A percentile compares a stretch with the other conserved stretches of the same genome.
Conservation (phyloP, 2,329 filamentous ascomycete genomes). For the Alternaria incomplexa region DNA sequence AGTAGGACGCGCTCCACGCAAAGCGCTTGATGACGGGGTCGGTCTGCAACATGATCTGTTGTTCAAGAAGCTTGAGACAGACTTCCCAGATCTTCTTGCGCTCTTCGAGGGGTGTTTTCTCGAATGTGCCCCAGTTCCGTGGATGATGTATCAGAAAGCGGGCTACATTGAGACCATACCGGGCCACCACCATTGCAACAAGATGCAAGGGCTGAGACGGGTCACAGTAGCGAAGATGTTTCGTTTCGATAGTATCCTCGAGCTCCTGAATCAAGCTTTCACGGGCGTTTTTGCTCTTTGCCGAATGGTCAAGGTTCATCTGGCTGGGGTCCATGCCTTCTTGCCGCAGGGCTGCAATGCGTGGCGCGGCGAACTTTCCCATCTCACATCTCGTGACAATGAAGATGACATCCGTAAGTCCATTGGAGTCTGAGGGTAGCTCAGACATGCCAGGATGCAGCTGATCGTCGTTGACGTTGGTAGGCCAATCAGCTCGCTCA, state of each 20-base stretch:
- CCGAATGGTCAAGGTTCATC: constrained; percentile 4
- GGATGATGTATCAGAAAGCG: constrained; percentile 76
- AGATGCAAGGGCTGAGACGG: constrained; percentile 64
- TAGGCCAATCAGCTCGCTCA: constrained; percentile 55
- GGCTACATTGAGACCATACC: constrained; percentile 74
- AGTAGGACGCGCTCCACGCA: constrained; percentile 66
- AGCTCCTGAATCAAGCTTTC: constrained; percentile 41
- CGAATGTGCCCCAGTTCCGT: constrained; percentile 61
- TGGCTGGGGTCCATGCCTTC: constrained; percentile 13
- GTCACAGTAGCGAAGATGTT: constrained; percentile 44
- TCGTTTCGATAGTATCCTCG: constrained; percentile 47
- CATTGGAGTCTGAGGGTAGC: constrained; percentile 38
- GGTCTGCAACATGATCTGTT: constrained; percentile 66
- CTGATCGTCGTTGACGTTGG: constrained; percentile 59
- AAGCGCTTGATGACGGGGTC: constrained; percentile 64
- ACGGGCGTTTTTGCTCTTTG: constrained; percentile 4
- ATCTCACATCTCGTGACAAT: constrained; percentile 47
- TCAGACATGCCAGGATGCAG: constrained; percentile 48
- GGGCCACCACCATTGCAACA: constrained; percentile 65
- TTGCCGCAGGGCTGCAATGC: constrained; percentile 27
- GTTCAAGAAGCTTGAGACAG: constrained; percentile 67
- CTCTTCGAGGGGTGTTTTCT: constrained; percentile 68
- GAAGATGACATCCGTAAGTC: constrained; percentile 53
- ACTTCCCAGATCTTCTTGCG: constrained; percentile 2
- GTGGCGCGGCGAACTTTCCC: constrained; percentile 35